A percentile compares a stretch with the other conserved stretches of the same genome.
phyloP scores from a whole-genome alignment of 129 eudicot genomes.

The Gnaphalium uliginosum region DNA sequence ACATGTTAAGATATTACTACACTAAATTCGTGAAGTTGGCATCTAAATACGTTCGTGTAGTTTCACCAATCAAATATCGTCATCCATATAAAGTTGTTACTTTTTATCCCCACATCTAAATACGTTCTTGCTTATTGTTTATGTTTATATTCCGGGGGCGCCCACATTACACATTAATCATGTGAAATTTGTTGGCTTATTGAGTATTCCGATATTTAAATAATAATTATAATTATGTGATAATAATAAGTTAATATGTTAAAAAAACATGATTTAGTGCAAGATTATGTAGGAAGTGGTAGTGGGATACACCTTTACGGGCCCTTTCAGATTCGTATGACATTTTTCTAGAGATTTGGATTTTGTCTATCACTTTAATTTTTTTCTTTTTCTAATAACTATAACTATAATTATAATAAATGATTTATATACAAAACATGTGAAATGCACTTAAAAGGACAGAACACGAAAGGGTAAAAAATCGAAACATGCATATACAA shows the following conservation, averaged over 20 bases:
- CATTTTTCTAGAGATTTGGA: not conserved
- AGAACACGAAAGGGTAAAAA: too few relatives aligned
- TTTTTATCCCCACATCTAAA: too few relatives aligned
- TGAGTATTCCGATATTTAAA: not conserved
- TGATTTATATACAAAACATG: too few relatives aligned
- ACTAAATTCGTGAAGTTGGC: not conserved
- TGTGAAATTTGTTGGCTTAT: conserved; percentile 25
- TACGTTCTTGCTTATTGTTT: too few relatives aligned
- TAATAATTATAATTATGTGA: too few relatives aligned
- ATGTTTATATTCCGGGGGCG: conserved; percentile 29
- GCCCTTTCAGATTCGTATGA: conserved; percentile 5
- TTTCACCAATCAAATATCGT: not conserved
- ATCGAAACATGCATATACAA: too few relatives aligned
- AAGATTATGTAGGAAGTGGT: conserved; percentile 6
- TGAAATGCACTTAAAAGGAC: too few relatives aligned
- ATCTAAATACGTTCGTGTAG: not conserved
- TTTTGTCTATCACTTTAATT: too few relatives aligned
- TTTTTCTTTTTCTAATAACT: too few relatives aligned
- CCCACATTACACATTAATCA: conserved; percentile 28
- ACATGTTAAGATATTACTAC: not conserved
- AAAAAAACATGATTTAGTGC: not conserved
- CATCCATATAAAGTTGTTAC: not conserved
- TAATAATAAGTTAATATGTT: too few relatives aligned
- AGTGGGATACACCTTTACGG: conserved; percentile 27
- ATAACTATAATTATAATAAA: too few relatives aligned